phyloP scores from a whole-genome alignment of 371 early-diverging fungal genomes.

The Apophysomyces variabilis region DNA sequence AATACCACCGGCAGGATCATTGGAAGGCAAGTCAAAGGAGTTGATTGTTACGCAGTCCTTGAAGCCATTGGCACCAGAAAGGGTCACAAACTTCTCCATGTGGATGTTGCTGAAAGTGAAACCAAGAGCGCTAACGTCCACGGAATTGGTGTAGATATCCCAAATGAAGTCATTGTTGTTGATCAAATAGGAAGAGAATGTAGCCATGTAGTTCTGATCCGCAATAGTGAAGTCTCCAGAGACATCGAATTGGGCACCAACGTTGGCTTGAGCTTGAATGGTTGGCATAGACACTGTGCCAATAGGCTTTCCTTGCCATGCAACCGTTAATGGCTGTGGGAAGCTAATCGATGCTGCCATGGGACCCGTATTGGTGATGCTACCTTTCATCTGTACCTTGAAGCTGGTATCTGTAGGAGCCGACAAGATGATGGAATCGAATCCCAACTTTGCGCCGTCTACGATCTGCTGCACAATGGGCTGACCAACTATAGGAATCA shows the following conservation, averaged over 20 bases:
- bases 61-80: conserved; percentile 59
- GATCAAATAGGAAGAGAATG: conserved; percentile 60
- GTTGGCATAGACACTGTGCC: conserved; percentile 57
- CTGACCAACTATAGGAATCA: conserved; percentile 59
- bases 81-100: conserved; percentile 58
- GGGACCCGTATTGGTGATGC: conserved; percentile 61
- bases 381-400: conserved; percentile 55
- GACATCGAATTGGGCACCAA: conserved; percentile 53
- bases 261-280: conserved; percentile 49
- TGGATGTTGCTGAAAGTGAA: conserved; percentile 59
- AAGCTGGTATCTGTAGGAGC: conserved; percentile 48
- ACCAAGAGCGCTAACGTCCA: conserved; percentile 63
- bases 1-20: conserved; percentile 63
- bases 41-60: conserved; percentile 57
- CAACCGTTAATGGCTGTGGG: conserved; percentile 53
- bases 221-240: conserved; percentile 50
- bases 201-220: conserved; percentile 48
- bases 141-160: conserved; percentile 55
- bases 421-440: conserved; percentile 52
- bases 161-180: conserved; percentile 59
- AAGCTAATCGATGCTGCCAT: conserved; percentile 61
- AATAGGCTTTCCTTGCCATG: conserved; percentile 55
- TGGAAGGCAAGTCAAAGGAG: conserved; percentile 59
- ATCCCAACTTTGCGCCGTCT: conserved; percentile 46
- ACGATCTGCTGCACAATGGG: conserved; percentile 60